Evolutionary conservation across 129 eudicot species (phyloP).

Genomic region (Apium graveolens): DNA sequence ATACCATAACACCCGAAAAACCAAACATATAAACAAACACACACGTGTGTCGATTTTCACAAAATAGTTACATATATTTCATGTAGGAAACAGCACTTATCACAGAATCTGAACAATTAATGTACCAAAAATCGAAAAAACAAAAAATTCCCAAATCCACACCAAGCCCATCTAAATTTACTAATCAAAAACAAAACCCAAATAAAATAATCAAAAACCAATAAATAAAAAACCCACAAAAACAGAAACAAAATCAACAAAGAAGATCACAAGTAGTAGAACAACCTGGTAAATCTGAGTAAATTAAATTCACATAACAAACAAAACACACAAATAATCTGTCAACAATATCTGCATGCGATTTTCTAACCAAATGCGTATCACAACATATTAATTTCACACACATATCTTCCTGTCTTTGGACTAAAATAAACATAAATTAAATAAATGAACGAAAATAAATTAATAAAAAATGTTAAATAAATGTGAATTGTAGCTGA

Average conservation of each 20-base stretch:
- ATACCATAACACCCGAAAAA: constrained; percentile 9
- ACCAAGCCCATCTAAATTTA: constrained; percentile 17
- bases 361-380: constrained; percentile 28
- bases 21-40: constrained; percentile 1
- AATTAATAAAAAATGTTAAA: not conserved
- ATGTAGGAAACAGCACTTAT: constrained; percentile 10
- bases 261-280: constrained; percentile 7
- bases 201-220: not conserved
- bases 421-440: constrained; percentile 11
- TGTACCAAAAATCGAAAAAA: constrained; percentile 18
- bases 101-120: constrained; percentile 22
- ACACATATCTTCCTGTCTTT: not conserved
- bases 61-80: not conserved
- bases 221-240: not conserved
- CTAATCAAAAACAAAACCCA: constrained; percentile 6
- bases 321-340: constrained; percentile 21
- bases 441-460: not conserved
- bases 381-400: constrained; percentile 15
- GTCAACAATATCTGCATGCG: constrained; percentile 22
- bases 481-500: constrained; percentile 22
- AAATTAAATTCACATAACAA: constrained; percentile 10
- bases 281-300: constrained; percentile 19
- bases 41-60: constrained; percentile 3
- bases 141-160: not conserved
- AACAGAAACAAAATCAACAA: constrained; percentile 14